A percentile compares a stretch with the other conserved stretches of the same genome.
Evolutionary conservation across 306 rosid genomes (phyloP).

Genomic region (Ormosia emarginata): DNA sequence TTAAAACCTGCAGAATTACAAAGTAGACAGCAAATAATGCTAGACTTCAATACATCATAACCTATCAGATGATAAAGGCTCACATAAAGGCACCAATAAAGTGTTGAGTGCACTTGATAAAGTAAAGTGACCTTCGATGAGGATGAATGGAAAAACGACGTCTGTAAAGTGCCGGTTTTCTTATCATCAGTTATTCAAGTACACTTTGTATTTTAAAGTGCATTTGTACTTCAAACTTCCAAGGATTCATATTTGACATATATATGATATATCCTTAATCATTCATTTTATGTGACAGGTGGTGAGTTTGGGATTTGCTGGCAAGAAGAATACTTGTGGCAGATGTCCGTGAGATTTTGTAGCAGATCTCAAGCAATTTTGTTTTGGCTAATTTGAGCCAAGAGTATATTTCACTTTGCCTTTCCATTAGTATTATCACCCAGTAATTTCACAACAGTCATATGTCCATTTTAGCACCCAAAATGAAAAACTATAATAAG

Average conservation of each 20-base stretch:
- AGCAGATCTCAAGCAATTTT: not conserved
- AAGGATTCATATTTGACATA: not conserved
- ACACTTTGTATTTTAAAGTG: not conserved
- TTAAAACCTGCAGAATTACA: constrained; percentile 60
- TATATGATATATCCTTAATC: not conserved
- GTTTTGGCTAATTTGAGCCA: not conserved
- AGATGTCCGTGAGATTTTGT: not conserved
- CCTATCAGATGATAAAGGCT: not conserved
- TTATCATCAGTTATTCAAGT: constrained; percentile 6
- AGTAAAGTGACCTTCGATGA: not conserved
- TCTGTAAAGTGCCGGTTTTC: not conserved
- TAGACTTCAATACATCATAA: not conserved
- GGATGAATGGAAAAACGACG: not conserved
- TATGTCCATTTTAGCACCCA: not conserved
- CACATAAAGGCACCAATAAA: not conserved
- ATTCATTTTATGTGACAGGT: not conserved
- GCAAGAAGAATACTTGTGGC: not conserved
- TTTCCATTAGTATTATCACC: not conserved
- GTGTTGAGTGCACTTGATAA: not conserved
- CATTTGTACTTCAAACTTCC: not conserved
- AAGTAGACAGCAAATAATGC: not conserved
- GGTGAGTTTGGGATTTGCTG: not conserved
- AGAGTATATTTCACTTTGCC: not conserved
- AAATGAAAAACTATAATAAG: not conserved
- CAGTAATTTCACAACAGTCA: not conserved